A percentile compares a stretch with the other conserved stretches of the same genome.
Conservation (phyloP, 176 grass and related monocot genomes). For the Oryza australiensis region DNA sequence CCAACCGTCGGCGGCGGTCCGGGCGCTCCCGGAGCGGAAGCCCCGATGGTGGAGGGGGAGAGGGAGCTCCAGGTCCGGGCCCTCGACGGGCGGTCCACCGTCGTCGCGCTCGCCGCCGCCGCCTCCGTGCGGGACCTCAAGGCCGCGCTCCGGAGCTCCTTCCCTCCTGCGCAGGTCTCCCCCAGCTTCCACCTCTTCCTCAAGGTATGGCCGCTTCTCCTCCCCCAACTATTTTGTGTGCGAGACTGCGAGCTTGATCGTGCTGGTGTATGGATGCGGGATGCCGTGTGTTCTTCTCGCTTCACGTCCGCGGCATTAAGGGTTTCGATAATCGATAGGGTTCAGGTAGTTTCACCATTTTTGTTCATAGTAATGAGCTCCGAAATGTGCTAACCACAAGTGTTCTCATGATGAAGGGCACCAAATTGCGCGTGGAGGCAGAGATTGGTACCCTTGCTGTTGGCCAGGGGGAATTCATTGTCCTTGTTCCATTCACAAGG, state of each 20-base stretch:
- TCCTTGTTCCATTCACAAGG: slow-evolving; percentile 65
- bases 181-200: slow-evolving; percentile 82
- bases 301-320: not conserved
- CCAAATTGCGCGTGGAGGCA: slow-evolving; percentile 57
- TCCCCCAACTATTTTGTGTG: not conserved
- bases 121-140: slow-evolving; percentile 75
- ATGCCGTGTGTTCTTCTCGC: not conserved
- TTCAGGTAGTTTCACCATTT: not conserved
- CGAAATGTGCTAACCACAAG: not conserved
- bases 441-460: slow-evolving; percentile 35
- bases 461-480: slow-evolving; percentile 47
- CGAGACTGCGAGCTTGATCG: not conserved
- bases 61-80: slow-evolving; percentile 68
- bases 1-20: not conserved
- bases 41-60: slow-evolving; percentile 26
- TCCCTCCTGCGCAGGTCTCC: slow-evolving; percentile 62
- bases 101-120: slow-evolving; percentile 37
- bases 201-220: slow-evolving; percentile 49
- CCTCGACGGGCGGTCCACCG: slow-evolving; percentile 57
- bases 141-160: slow-evolving; percentile 59
- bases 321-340: not conserved
- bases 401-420: slow-evolving; percentile 55
- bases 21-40: not conserved
- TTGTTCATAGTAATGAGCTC: not conserved
- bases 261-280: not conserved